These are phyloP conservation scores for Lactifluus echinatus DNA, from an alignment of 768 basidiomycete species.

Conservation along the genomic window DNA sequence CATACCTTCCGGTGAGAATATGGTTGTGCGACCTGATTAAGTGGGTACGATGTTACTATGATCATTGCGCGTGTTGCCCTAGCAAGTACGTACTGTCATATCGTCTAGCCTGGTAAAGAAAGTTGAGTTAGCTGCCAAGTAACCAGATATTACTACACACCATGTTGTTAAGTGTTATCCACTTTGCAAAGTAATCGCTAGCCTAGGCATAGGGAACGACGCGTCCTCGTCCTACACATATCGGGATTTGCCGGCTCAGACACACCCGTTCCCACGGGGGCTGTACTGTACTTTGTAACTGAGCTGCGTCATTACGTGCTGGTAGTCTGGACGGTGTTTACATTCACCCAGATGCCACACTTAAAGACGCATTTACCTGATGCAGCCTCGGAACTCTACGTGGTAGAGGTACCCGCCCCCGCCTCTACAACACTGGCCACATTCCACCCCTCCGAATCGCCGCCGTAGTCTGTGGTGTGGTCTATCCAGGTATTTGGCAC, in stretches of 20 bases:
- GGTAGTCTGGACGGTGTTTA: neutral
- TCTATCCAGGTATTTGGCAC: neutral
- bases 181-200: neutral
- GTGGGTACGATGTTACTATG: slow-evolving; percentile 13
- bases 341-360: neutral
- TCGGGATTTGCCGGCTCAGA: neutral
- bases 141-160: neutral
- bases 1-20: slow-evolving; percentile 96
- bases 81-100: slow-evolving; percentile 75
- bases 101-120: slow-evolving; percentile 62
- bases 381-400: neutral
- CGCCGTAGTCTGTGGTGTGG: neutral
- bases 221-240: neutral
- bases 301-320: no score
- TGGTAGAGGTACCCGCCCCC: neutral
- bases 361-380: neutral
- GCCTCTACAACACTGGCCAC: neutral
- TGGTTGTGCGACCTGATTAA: slow-evolving; percentile 78
- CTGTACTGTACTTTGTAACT: no score
- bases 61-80: slow-evolving; percentile 1
- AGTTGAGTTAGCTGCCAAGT: neutral
- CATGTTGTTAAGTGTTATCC: slow-evolving; percentile 1
- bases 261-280: no score
- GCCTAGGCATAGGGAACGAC: neutral
- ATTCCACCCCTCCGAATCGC: neutral